Evolutionary conservation across 148 eudicot species (phyloP).

Genomic region (Chenopodium album): DNA sequence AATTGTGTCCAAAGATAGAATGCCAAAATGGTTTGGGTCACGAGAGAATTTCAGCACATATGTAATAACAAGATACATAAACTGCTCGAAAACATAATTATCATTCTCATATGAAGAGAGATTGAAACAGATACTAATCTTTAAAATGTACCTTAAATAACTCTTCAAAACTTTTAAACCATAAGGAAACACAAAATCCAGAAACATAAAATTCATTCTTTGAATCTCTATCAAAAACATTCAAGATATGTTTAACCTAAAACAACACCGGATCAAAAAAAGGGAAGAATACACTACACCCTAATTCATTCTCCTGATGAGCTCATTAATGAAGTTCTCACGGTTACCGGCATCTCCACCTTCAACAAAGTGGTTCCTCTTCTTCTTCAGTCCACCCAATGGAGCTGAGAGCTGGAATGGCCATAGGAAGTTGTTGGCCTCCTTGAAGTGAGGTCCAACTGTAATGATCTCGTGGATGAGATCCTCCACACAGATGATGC

Average conservation of each 20-base stretch:
- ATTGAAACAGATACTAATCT: neutral
- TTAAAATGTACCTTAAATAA: neutral
- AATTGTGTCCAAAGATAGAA: no score
- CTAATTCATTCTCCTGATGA: constrained; percentile 77
- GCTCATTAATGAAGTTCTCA: constrained; percentile 56
- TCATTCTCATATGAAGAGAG: neutral
- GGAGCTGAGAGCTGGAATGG: constrained; percentile 69
- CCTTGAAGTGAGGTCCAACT: constrained; percentile 69
- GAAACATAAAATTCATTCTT: neutral
- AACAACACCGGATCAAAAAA: neutral
- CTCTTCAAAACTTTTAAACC: neutral
- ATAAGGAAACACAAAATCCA: neutral
- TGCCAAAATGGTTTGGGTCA: no score
- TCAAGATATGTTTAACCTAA: neutral
- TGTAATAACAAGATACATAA: neutral
- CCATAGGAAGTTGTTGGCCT: constrained; percentile 78
- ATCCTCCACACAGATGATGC: constrained; percentile 62
- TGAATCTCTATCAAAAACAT: constrained; percentile 8
- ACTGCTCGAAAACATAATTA: neutral
- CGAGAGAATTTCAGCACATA: no score
- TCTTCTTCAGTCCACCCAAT: constrained; percentile 64
- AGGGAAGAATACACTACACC: neutral
- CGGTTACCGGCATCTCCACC: constrained; percentile 80
- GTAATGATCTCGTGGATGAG: constrained; percentile 63
- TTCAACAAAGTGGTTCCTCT: constrained; percentile 72